phyloP scores from a whole-genome alignment of 768 basidiomycete species.

The Boletus huronensis region DNA sequence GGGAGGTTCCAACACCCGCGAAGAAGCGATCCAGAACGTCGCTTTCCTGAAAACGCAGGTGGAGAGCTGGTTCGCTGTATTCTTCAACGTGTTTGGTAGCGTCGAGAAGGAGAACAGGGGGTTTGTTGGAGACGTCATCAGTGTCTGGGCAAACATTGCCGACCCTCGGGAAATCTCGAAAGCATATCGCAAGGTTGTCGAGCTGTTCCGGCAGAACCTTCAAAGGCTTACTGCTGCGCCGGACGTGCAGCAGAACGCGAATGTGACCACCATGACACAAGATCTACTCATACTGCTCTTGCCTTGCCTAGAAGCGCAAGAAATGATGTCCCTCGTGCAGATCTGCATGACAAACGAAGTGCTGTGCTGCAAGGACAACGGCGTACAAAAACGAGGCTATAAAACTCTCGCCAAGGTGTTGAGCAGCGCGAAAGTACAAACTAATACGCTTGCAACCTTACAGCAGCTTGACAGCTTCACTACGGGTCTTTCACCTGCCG shows the following conservation, averaged over 20 bases:
- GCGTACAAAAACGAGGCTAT: constrained; percentile 94
- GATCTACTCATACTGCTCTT: constrained; percentile 86
- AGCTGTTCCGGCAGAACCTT: constrained; percentile 66
- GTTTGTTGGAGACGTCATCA: constrained; percentile 84
- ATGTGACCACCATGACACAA: constrained; percentile 59
- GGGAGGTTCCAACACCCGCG: constrained; percentile 42
- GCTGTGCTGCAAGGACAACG: constrained; percentile 75
- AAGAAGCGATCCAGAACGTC: constrained; percentile 64
- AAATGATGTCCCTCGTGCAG: constrained; percentile 62
- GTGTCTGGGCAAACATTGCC: constrained; percentile 81
- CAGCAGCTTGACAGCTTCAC: constrained; percentile 61
- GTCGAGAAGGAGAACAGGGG: constrained; percentile 70
- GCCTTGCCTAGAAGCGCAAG: constrained; percentile 62
- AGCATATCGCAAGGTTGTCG: constrained; percentile 75
- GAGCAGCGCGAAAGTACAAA: constrained; percentile 55
- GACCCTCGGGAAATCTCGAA: constrained; percentile 73
- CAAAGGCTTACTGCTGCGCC: constrained; percentile 35
- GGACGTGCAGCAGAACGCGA: constrained; percentile 35
- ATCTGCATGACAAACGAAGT: constrained; percentile 67
- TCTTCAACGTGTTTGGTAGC: constrained; percentile 95
- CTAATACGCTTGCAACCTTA: constrained; percentile 58
- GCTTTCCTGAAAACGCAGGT: constrained; percentile 70
- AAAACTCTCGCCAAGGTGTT: constrained; percentile 75
- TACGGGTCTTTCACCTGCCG: constrained; percentile 69
- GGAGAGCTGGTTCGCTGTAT: constrained; percentile 91